phyloP scores from a whole-genome alignment of 2,329 filamentous ascomycete species.

The Venturia aucupariae region DNA sequence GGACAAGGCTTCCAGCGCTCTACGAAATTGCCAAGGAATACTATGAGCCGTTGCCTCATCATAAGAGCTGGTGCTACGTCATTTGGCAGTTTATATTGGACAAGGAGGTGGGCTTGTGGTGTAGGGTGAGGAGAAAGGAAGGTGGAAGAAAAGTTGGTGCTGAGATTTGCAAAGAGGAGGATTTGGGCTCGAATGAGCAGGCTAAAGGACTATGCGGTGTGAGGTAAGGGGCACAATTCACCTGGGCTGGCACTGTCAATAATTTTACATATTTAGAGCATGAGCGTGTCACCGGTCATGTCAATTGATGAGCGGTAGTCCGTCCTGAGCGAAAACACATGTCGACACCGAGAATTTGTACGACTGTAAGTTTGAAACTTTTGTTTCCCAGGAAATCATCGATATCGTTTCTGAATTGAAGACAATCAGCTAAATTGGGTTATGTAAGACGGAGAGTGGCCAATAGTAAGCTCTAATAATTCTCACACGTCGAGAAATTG shows the following conservation, averaged over 20 bases:
- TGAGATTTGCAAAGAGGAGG: conserved; percentile 36
- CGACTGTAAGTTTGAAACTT: too few relatives aligned
- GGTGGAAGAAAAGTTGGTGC: conserved; percentile 54
- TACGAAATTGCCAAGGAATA: conserved; percentile 80
- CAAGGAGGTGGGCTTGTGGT: conserved; percentile 78
- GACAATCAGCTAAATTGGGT: too few relatives aligned
- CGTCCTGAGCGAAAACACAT: too few relatives aligned
- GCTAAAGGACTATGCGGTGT: conserved; percentile 37
- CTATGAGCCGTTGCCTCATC: conserved; percentile 76
- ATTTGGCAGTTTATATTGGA: conserved; percentile 96
- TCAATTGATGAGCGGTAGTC: too few relatives aligned
- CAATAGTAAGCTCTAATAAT: too few relatives aligned
- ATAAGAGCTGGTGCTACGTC: conserved; percentile 84
- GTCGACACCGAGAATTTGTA: too few relatives aligned
- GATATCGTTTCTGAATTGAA: too few relatives aligned
- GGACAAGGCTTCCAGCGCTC: conserved; percentile 74
- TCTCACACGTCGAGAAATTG: not conserved
- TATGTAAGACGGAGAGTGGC: too few relatives aligned
- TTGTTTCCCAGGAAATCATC: too few relatives aligned
- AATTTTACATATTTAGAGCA: not conserved
- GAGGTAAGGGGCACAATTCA: conserved; percentile 16
- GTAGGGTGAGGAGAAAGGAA: conserved; percentile 83
- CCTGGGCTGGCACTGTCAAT: not conserved
- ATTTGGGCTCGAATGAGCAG: conserved; percentile 38
- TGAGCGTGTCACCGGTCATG: not conserved